These are phyloP conservation scores for Yamadazyma tumulicola DNA, from an alignment of 805 yeast genomes.

Conservation along the genomic window DNA sequence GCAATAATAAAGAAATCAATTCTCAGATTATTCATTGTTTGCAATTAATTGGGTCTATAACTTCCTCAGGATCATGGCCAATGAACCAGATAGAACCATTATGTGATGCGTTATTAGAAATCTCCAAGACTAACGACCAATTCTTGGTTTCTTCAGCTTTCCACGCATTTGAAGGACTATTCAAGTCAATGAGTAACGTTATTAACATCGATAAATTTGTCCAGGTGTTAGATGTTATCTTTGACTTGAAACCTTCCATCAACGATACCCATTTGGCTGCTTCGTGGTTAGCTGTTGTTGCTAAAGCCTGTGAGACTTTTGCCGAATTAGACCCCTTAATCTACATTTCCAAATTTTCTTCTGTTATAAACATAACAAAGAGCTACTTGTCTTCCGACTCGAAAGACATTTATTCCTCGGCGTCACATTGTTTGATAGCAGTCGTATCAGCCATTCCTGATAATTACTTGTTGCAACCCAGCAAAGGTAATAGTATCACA, in stretches of 20 bases:
- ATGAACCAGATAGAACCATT: slow-evolving; percentile 59
- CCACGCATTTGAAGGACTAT: slow-evolving; percentile 77
- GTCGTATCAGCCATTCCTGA: slow-evolving; percentile 65
- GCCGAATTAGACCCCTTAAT: slow-evolving; percentile 32
- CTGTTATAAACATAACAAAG: slow-evolving; percentile 44
- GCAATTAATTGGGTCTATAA: slow-evolving; percentile 69
- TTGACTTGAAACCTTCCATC: slow-evolving; percentile 75
- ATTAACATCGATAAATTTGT: slow-evolving; percentile 62
- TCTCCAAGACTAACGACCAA: slow-evolving; percentile 82
- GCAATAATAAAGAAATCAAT: slow-evolving; percentile 48
- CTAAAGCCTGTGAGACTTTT: slow-evolving; percentile 61
- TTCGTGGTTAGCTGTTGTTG: slow-evolving; percentile 92
- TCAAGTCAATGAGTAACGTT: slow-evolving; percentile 58
- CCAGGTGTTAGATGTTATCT: slow-evolving; percentile 64
- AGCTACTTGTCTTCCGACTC: slow-evolving; percentile 67
- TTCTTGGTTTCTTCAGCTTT: slow-evolving; percentile 79
- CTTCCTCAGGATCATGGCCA: slow-evolving; percentile 84
- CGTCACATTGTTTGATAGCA: slow-evolving; percentile 84
- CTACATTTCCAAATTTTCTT: slow-evolving; percentile 56
- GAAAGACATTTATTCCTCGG: slow-evolving; percentile 64
- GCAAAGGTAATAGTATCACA: slow-evolving; percentile 33
- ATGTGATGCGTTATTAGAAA: slow-evolving; percentile 71
- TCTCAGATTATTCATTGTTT: slow-evolving; percentile 68
- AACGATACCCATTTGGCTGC: slow-evolving; percentile 86
- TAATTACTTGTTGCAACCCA: slow-evolving; percentile 51